Evolutionary conservation across 2,329 filamentous ascomycete genomes (phyloP).

Genomic region (Myriangium duriaei): DNA sequence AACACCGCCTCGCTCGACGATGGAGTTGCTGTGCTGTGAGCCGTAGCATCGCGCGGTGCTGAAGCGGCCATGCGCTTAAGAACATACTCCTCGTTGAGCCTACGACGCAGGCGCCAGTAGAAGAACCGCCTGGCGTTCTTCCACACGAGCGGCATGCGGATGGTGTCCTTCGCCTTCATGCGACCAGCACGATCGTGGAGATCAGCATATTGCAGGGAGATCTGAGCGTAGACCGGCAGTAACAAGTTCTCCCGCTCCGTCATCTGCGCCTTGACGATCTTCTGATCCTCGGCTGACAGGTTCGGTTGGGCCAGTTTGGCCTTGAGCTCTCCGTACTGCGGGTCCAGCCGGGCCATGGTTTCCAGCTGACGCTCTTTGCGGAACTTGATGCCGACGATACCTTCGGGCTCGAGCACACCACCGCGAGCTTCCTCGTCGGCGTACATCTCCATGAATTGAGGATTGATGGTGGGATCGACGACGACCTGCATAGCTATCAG

Average conservation of each 20-base stretch:
- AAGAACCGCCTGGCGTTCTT: slow-evolving; percentile 88
- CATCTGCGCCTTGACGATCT: slow-evolving; percentile 73
- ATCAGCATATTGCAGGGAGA: slow-evolving; percentile 93
- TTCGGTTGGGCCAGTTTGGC: slow-evolving; percentile 58
- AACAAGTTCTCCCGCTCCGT: slow-evolving; percentile 73
- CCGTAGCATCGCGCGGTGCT: slow-evolving; percentile 15
- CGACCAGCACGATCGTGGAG: slow-evolving; percentile 92
- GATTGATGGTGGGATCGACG: slow-evolving; percentile 96
- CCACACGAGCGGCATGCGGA: slow-evolving; percentile 76
- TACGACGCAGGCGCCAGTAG: slow-evolving; percentile 97
- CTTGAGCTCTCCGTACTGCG: slow-evolving; percentile 70
- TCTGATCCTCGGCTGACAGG: slow-evolving; percentile 60
- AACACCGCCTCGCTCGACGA: slow-evolving; percentile 29
- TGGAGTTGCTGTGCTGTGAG: not conserved
- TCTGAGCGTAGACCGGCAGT: slow-evolving; percentile 85
- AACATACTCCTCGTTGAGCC: slow-evolving; percentile 95
- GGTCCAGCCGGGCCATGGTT: slow-evolving; percentile 90
- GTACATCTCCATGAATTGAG: slow-evolving; percentile 97
- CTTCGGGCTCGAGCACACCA: slow-evolving; percentile 94
- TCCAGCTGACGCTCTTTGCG: slow-evolving; percentile 93
- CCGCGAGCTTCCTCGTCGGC: slow-evolving; percentile 88
- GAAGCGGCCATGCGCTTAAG: slow-evolving; percentile 66
- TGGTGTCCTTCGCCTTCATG: slow-evolving; percentile 96
- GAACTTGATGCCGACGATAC: slow-evolving; percentile 98
- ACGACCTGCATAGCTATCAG: slow-evolving; percentile 52